Base-by-base conservation (phyloP, 176 grass and related monocot species). In the Ensete glaucum region DNA sequence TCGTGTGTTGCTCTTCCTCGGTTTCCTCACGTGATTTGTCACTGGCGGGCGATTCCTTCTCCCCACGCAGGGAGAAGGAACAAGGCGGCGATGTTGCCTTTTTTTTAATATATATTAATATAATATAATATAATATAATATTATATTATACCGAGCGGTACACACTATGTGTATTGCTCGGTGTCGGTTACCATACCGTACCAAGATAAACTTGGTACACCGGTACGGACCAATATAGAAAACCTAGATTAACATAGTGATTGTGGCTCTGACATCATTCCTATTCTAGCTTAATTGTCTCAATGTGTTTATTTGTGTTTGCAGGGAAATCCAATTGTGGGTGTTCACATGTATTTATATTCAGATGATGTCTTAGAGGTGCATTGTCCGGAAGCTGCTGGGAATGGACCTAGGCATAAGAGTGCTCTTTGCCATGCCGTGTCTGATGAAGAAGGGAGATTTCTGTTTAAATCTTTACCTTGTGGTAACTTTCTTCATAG, bases 241-340 rank as follows among this genome's bases (percentile, higher is more conserved):
- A 23, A 23, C 22, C 22, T 23, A 0, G 22, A 23, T 34, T 34
- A 34, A 43, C 34, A 63, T 63, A 63, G 22, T 63, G 60, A 24
- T 23, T 63, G 19, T 63, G 20, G 9, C 9, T 10, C n/a, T 10
- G 8, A 22, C 22, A 10, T 22, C 4, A 63, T 43, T 0, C 3
- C 60, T 2, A 63, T 63, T 63, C n/a, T 25, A 22, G 60, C 20
- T 29, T 25, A 65, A 70, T 50, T 20, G 11, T 12, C n/a, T 19
- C 62, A 48, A 56, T 69, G 25, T 59, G 14, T 2, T 77, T 43
- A 20, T 54, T 20, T 64, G 8, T 79, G 74, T 15, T 24, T 56
- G 57, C 64, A 99, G 95, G 95, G 95, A 72, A 99, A 99, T 74
- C 95, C 95, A 43, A 99, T 99, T 62, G 81, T 94, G 80, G 95